Percentiles rank a stretch among this genome's conserved stretches.
phyloP scores from a whole-genome alignment of 2,329 filamentous ascomycete genomes.

The Ceratocystiopsis minuta region DNA sequence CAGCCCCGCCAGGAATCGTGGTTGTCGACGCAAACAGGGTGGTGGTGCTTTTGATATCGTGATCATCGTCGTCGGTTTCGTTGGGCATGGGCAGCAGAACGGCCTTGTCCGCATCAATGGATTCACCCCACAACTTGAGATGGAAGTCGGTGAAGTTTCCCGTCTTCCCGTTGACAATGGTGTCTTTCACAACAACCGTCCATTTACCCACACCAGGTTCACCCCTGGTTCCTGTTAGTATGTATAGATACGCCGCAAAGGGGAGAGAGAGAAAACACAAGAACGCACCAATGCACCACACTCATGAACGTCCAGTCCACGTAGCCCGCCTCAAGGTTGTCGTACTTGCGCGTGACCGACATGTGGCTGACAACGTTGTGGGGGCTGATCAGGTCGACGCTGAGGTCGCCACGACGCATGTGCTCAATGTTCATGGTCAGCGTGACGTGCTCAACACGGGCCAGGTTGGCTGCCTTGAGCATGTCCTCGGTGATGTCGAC shows the following conservation, averaged over 20 bases:
- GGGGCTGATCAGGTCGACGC: constrained; percentile 79
- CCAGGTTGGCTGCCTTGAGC: constrained; percentile 67
- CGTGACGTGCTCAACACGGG: constrained; percentile 81
- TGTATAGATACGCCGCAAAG: not conserved
- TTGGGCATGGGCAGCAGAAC: constrained; percentile 63
- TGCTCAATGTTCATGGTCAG: constrained; percentile 95
- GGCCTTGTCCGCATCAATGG: constrained; percentile 57
- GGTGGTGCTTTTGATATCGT: constrained; percentile 47
- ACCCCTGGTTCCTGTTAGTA: constrained; percentile 41
- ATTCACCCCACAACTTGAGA: constrained; percentile 84
- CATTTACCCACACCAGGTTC: constrained; percentile 76
- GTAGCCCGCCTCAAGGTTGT: constrained; percentile 54
- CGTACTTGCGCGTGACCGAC: constrained; percentile 53
- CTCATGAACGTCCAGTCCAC: constrained; percentile 98
- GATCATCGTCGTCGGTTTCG: constrained; percentile 68
- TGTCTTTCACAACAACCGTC: constrained; percentile 82
- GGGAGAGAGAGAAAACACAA: not conserved
- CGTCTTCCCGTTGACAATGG: constrained; percentile 52
- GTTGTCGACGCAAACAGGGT: constrained; percentile 45
- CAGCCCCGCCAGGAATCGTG: constrained; percentile 20
- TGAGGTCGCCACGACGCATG: constrained; percentile 71
- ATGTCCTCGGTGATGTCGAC: constrained; percentile 71
- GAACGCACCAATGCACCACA: constrained; percentile 73
- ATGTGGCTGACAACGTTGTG: constrained; percentile 68
- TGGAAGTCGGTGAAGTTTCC: constrained; percentile 84